These are phyloP conservation scores for Flammula alnicola DNA, from an alignment of 1,284 basidiomycete genomes.

Conservation along the genomic window DNA sequence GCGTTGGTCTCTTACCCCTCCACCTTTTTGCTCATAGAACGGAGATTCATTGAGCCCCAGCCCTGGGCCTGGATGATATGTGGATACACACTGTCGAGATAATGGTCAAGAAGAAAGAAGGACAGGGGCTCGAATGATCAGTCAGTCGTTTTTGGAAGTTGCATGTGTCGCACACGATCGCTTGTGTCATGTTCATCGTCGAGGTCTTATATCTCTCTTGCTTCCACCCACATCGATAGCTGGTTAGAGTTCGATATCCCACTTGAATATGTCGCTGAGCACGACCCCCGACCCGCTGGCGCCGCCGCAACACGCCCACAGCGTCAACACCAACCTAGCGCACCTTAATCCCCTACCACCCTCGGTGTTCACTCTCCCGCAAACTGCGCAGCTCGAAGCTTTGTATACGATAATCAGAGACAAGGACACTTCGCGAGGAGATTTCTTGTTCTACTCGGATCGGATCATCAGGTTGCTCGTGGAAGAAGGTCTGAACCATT, in stretches of 20 bases:
- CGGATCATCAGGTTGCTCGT: constrained; percentile 77
- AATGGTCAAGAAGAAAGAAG: too few species aligned
- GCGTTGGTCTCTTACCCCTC: too few species aligned
- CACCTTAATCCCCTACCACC: constrained; percentile 58
- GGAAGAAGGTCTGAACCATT: constrained; percentile 92
- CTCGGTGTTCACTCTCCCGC: constrained; percentile 84
- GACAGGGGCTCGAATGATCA: too few species aligned
- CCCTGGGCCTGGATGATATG: too few species aligned
- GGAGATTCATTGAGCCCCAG: too few species aligned
- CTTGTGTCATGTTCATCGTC: constrained; percentile 3
- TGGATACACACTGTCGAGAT: constrained; percentile 4
- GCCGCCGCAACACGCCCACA: constrained; percentile 31
- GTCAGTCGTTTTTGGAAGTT: constrained; percentile 2
- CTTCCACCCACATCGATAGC: background rate
- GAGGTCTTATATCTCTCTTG: constrained; percentile 4
- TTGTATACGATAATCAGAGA: constrained; percentile 95
- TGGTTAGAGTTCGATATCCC: background rate
- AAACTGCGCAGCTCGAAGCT: constrained; percentile 92
- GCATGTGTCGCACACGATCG: constrained; percentile 8
- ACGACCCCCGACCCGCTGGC: constrained; percentile 18
- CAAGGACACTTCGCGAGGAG: constrained; percentile 84
- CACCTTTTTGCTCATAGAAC: too few species aligned
- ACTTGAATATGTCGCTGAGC: constrained; percentile 7
- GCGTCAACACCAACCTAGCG: constrained; percentile 32
- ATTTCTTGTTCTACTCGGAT: constrained; percentile 97